Evolutionary conservation across 768 basidiomycete species (phyloP).

Genomic region (Hygrocybe coccinea): DNA sequence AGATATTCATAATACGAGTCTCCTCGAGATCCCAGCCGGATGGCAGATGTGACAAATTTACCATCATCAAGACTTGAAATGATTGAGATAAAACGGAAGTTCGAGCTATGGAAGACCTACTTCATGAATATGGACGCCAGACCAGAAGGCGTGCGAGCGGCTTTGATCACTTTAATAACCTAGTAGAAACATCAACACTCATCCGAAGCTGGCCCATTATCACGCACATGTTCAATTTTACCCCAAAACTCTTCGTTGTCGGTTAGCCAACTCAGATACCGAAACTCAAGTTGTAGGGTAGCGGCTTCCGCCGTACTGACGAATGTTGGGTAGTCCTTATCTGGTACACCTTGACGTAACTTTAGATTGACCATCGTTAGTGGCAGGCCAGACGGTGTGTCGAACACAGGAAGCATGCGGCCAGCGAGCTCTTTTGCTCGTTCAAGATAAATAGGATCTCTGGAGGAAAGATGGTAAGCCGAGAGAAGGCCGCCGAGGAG

Average conservation of each 20-base stretch:
- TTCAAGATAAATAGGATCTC: conserved; percentile 65
- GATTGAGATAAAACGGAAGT: not conserved
- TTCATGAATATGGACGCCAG: conserved; percentile 81
- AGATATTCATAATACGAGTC: conserved; percentile 95
- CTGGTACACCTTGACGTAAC: conserved; percentile 51
- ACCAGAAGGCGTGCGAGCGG: conserved; percentile 59
- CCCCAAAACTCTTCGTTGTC: conserved; percentile 78
- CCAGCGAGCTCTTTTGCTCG: conserved; percentile 81
- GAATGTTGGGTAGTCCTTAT: conserved; percentile 53
- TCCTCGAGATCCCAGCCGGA: conserved; percentile 86
- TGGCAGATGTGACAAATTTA: conserved; percentile 54
- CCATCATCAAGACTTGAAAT: conserved; percentile 35
- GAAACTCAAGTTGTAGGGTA: conserved; percentile 86
- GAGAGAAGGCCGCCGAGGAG: conserved; percentile 87
- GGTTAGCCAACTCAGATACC: conserved; percentile 77
- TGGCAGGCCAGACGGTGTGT: conserved; percentile 78
- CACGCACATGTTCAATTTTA: conserved; percentile 62
- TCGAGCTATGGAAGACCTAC: conserved; percentile 35
- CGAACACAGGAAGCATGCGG: conserved; percentile 78
- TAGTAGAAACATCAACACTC: conserved; percentile 10
- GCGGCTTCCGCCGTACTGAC: conserved; percentile 83
- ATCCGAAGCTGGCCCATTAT: not conserved
- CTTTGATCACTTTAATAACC: conserved; percentile 67
- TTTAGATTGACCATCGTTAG: conserved; percentile 75
- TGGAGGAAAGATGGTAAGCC: conserved; percentile 70